phyloP scores from a whole-genome alignment of 148 eudicot genomes.

The Pouteria glomerata region DNA sequence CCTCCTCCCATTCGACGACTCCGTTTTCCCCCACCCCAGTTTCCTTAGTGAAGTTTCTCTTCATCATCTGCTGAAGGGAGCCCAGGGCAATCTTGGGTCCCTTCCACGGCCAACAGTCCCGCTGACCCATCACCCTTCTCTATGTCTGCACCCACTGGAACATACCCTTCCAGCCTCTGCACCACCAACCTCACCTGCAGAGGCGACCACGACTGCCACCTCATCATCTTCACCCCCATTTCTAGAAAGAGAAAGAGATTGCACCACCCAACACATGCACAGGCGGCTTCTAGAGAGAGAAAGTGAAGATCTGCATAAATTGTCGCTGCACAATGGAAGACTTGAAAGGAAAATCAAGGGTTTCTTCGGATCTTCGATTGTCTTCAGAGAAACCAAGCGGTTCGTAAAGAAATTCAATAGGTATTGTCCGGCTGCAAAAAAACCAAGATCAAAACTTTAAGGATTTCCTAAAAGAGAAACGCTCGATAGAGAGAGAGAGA shows the following conservation, averaged over 20 bases:
- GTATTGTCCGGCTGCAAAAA: too few relatives aligned
- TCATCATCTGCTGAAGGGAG: slow-evolving; percentile 45
- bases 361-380: slow-evolving; percentile 11
- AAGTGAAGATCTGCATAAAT: slow-evolving; percentile 13
- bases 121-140: slow-evolving; percentile 16
- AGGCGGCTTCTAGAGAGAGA: neutral
- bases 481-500: too few relatives aligned
- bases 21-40: slow-evolving; percentile 31
- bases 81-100: slow-evolving; percentile 59
- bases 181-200: slow-evolving; percentile 50
- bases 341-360: too few relatives aligned
- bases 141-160: slow-evolving; percentile 31
- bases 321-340: neutral
- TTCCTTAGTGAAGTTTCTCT: slow-evolving; percentile 42
- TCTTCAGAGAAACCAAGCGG: neutral
- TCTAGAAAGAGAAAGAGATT: neutral
- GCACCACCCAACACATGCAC: too few relatives aligned
- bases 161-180: slow-evolving; percentile 36
- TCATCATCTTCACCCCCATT: slow-evolving; percentile 84
- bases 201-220: slow-evolving; percentile 75
- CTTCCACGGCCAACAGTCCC: slow-evolving; percentile 46
- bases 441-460: too few relatives aligned
- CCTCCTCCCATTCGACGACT: slow-evolving; percentile 66
- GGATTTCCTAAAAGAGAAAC: too few relatives aligned
- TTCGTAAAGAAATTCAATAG: too few relatives aligned